Conservation (phyloP, 345 rosid genomes). For the Dovyalis caffra region DNA sequence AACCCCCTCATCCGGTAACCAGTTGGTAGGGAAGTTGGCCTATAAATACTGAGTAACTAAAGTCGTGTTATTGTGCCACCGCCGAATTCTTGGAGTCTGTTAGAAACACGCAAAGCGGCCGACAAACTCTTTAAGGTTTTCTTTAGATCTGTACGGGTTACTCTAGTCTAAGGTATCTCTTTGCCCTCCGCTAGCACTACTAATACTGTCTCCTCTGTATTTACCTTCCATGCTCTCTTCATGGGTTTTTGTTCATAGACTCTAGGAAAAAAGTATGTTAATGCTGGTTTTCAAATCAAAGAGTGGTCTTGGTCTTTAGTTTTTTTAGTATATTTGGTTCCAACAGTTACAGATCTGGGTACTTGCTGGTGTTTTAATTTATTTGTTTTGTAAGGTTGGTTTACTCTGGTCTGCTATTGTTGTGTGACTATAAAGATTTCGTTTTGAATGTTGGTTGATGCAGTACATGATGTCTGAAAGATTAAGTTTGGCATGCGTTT, state of each 20-base stretch:
- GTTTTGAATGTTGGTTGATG: neutral
- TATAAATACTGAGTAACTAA: neutral
- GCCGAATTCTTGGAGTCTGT: neutral
- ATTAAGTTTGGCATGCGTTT: neutral
- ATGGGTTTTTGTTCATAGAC: neutral
- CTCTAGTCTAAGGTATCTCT: neutral
- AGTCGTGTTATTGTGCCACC: neutral
- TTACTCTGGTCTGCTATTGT: neutral
- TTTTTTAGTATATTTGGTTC: neutral
- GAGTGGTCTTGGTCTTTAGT: neutral
- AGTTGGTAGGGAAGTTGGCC: conserved; percentile 1
- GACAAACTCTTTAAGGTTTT: neutral
- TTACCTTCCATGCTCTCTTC: neutral
- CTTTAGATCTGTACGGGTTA: conserved; percentile 1
- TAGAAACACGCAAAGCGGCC: neutral
- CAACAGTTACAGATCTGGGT: conserved; percentile 11
- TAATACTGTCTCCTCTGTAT: neutral
- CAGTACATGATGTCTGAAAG: neutral
- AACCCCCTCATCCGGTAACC: conserved; percentile 7
- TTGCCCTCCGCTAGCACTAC: neutral
- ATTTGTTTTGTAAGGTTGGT: neutral
- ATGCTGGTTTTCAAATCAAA: neutral
- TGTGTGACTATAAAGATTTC: neutral
- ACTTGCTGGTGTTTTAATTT: neutral
- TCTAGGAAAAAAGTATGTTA: neutral